Evolutionary conservation across 2,329 filamentous ascomycete species (phyloP), one percentile per base, ranked within the genome.

Genomic region (Aphanocladium album): DNA sequence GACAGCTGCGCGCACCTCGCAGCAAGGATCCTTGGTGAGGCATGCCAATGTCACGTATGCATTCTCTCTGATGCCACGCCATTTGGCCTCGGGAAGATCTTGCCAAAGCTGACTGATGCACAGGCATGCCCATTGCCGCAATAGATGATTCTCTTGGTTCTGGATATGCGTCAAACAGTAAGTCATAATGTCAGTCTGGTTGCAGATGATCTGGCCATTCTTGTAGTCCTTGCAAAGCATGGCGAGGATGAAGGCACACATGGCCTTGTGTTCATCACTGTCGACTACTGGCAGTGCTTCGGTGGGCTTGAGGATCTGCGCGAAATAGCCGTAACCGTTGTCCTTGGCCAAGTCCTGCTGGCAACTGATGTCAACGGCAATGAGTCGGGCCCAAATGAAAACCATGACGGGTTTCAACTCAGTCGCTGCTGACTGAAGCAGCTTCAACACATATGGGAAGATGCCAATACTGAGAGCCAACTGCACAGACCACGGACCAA

Each of bases 401-500:
- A 99, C 93, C 95, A 99, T 98, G 62, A 98, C 93, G 0, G 95
- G 93, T 71, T 98, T 98, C 63, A 99, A 78, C 73, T 99, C 95
- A 51, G 91, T 85, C 0, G 95, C 95, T 51, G 96, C 93, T 5
- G 95, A 98, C 73, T 99, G 95, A 19, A 99, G 79, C 27, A 99
- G 80, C 75, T 99, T 99, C 37, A 99, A 79, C n/a, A 99, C 95
- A 71, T 99, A 99, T 0, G 95, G 95, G 74, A 99, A 99, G 64
- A 99, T 99, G 25, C 95, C 95, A 63, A 99, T 99, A 73, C 93
- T 97, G 17, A 99, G 82, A 17, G 95, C 95, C 45, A 99, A 85
- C 72, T 98, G 95, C n/a, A 99, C 95, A 33, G 95, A 96, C 95
- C 95, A 99, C 0, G 95, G 95, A 0, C 95, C 95, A 43, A 98